Evolutionary conservation across 2,329 filamentous ascomycete species (phyloP).

Genomic region (Fusarium hostae): DNA sequence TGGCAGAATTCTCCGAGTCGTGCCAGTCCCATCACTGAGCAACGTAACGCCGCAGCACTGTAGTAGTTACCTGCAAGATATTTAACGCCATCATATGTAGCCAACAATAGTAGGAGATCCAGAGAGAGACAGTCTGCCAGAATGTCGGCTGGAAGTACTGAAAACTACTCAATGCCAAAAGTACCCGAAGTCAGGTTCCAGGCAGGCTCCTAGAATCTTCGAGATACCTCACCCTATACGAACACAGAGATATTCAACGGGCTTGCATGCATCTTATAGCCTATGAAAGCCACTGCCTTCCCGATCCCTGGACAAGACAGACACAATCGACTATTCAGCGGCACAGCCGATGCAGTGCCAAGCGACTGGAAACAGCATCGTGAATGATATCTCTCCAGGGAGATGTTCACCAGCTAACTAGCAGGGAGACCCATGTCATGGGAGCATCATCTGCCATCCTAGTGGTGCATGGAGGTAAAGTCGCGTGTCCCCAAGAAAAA

Average conservation of each 20-base stretch:
- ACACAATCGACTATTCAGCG: conserved; percentile 18
- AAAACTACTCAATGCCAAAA: not conserved
- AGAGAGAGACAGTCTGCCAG: not conserved
- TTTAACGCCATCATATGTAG: not conserved
- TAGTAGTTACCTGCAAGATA: conserved; percentile 5
- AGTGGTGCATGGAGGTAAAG: conserved; percentile 20
- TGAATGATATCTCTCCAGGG: conserved; percentile 27
- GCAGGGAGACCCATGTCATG: conserved; percentile 38
- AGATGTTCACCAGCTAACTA: conserved; percentile 23
- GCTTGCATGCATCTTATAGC: not conserved
- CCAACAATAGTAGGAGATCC: not conserved
- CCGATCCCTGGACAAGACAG: conserved; percentile 8
- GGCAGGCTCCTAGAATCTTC: not conserved
- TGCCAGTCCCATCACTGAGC: conserved; percentile 31
- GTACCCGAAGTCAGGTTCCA: not conserved
- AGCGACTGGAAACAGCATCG: conserved; percentile 40
- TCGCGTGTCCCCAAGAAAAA: conserved; percentile 22
- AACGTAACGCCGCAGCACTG: conserved; percentile 26
- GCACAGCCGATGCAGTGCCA: conserved; percentile 36
- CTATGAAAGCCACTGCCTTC: not conserved
- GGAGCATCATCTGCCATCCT: conserved; percentile 32
- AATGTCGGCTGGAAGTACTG: not conserved
- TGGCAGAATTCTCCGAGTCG: conserved; percentile 45
- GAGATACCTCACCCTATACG: conserved; percentile 2
- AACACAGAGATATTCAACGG: not conserved